Percentiles rank a stretch among this genome's conserved stretches.
Evolutionary conservation across 1,284 basidiomycete genomes (phyloP).

Genomic region (Cutaneotrichosporon dermatis): DNA sequence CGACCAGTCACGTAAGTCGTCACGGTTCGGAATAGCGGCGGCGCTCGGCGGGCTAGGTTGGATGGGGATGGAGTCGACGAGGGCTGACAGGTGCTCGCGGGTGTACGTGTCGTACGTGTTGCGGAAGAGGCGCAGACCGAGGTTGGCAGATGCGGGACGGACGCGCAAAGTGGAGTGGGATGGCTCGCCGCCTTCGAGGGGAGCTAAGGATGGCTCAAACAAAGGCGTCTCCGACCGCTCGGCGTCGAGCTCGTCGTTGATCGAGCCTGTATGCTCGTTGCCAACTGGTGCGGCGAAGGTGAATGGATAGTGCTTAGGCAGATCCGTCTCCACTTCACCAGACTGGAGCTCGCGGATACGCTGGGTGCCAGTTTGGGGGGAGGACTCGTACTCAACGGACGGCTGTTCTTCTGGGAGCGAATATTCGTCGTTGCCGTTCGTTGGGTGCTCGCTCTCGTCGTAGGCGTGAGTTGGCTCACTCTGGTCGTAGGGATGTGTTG

Average conservation of each 20-base stretch:
- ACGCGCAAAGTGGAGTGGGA: slow-evolving; percentile 30
- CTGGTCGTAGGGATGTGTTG: not conserved
- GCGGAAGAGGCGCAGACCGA: slow-evolving; percentile 77
- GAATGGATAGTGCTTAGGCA: slow-evolving; percentile 56
- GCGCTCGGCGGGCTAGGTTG: slow-evolving; percentile 59
- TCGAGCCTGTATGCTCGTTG: not conserved
- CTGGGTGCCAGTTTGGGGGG: not conserved
- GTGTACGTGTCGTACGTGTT: slow-evolving; percentile 87
- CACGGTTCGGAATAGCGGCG: slow-evolving; percentile 34
- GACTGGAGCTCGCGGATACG: not conserved
- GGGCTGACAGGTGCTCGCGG: slow-evolving; percentile 79
- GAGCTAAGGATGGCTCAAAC: slow-evolving; percentile 13
- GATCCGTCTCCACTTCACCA: slow-evolving; percentile 4
- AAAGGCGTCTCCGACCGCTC: slow-evolving; percentile 1
- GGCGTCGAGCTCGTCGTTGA: not conserved
- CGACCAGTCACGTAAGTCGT: slow-evolving; percentile 26
- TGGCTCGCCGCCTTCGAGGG: slow-evolving; percentile 25
- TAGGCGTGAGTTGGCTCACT: not conserved
- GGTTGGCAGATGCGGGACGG: slow-evolving; percentile 55
- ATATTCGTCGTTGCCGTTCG: not conserved
- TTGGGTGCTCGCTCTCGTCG: not conserved
- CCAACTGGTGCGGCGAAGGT: slow-evolving; percentile 62
- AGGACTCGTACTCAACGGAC: not conserved
- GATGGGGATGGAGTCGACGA: slow-evolving; percentile 81
- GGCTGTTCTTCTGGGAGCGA: too few species aligned